A percentile compares a stretch with the other conserved stretches of the same genome.
phyloP scores from a whole-genome alignment of 1,284 basidiomycete genomes.

The Cutaneotrichosporon cavernicola region DNA sequence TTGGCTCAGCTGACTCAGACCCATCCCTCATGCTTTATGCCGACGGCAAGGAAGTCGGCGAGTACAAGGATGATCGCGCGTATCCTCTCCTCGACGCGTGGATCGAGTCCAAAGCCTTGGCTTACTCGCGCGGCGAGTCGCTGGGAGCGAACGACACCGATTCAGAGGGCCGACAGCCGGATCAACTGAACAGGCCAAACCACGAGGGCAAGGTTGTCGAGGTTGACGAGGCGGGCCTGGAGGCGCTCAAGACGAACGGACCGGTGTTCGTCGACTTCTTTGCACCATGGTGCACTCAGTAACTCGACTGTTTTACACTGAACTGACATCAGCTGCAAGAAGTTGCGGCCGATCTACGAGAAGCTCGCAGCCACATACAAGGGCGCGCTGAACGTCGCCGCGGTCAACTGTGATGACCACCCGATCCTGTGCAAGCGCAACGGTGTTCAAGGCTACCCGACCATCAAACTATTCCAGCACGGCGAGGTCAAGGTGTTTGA shows the following conservation, averaged over 20 bases:
- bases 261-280: conserved; percentile 84
- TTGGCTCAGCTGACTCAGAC: conserved; percentile 48
- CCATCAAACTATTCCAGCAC: conserved; percentile 60
- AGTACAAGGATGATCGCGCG: conserved; percentile 61
- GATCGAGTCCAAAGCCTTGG: conserved; percentile 54
- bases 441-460: conserved; percentile 74
- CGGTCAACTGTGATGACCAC: conserved; percentile 81
- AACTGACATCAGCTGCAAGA: conserved; percentile 64
- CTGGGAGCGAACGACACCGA: not conserved
- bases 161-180: not conserved
- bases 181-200: conserved; percentile 55
- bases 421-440: conserved; percentile 64
- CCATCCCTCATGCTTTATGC: conserved; percentile 70
- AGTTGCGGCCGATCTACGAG: conserved; percentile 72
- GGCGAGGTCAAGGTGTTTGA: conserved; percentile 60
- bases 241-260: conserved; percentile 58
- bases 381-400: conserved; percentile 68
- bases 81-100: conserved; percentile 59
- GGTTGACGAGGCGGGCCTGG: conserved; percentile 61
- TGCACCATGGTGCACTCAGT: conserved; percentile 89
- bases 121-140: conserved; percentile 37
- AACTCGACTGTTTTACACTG: conserved; percentile 22
- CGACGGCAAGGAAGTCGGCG: conserved; percentile 64
- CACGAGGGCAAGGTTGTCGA: conserved; percentile 63
- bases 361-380: conserved; percentile 69